These are phyloP conservation scores for Albophoma yamanashiensis DNA, from an alignment of 2,329 filamentous ascomycete species.

Conservation along the genomic window DNA sequence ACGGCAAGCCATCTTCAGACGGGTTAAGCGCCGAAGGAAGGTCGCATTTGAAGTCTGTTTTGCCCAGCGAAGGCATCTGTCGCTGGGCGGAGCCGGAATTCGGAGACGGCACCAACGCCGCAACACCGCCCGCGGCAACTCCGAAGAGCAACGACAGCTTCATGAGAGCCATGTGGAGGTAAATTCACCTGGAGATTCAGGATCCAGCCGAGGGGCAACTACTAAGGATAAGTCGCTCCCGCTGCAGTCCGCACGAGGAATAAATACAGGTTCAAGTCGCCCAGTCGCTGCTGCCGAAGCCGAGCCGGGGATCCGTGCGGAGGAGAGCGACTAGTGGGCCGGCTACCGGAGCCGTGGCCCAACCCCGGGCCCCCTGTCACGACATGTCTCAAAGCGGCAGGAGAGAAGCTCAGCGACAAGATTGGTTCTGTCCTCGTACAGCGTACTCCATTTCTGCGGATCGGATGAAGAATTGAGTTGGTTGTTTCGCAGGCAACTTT, in stretches of 20 bases:
- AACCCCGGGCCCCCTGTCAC: neutral
- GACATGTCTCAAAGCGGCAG: neutral
- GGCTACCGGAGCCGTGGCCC: neutral
- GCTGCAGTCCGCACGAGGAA: neutral
- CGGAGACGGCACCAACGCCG: slow-evolving; percentile 1
- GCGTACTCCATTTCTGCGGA: neutral
- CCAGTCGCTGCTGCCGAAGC: neutral
- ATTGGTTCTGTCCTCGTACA: neutral
- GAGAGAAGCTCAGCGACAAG: neutral
- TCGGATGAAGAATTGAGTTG: neutral
- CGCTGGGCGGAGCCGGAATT: neutral
- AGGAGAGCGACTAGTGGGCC: neutral
- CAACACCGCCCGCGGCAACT: neutral
- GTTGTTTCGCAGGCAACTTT: neutral
- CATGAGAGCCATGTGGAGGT: neutral
- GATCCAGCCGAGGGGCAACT: neutral
- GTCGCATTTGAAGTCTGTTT: slow-evolving; percentile 16
- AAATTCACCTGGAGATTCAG: neutral
- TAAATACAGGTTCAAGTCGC: neutral
- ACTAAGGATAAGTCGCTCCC: neutral
- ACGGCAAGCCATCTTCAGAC: slow-evolving; percentile 19
- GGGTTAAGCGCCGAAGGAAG: slow-evolving; percentile 23
- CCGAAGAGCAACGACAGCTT: slow-evolving; percentile 1
- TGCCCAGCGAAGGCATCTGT: neutral
- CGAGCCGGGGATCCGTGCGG: neutral